Conservation (phyloP, 1,284 basidiomycete genomes). For the Phylloboletellus chloephorus region DNA sequence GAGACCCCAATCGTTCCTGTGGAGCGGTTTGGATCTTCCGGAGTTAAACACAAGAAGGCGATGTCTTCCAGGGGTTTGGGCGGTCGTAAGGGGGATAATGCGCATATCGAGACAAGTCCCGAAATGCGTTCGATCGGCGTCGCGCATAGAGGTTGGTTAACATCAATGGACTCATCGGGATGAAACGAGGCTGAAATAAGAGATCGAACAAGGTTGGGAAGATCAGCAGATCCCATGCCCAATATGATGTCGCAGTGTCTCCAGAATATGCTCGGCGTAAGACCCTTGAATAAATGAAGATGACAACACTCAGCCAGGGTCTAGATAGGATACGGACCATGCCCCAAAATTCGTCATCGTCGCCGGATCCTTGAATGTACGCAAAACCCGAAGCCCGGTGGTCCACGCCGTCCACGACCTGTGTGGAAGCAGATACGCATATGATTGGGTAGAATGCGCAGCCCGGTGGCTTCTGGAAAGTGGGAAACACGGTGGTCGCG, state of each 20-base stretch:
- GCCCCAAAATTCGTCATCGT: slow-evolving; percentile 86
- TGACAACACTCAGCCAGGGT: not conserved
- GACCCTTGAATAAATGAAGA: slow-evolving; percentile 41
- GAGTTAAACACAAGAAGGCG: slow-evolving; percentile 20
- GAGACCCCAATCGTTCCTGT: not conserved
- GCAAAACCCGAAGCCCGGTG: slow-evolving; percentile 59
- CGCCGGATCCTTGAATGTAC: slow-evolving; percentile 86
- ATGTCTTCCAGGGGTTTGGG: slow-evolving; percentile 2
- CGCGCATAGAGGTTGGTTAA: slow-evolving; percentile 1
- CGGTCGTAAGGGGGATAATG: slow-evolving; percentile 28
- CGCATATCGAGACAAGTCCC: slow-evolving; percentile 38
- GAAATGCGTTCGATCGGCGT: slow-evolving; percentile 34
- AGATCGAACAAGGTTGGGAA: slow-evolving; percentile 44
- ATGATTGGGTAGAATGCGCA: slow-evolving; percentile 57
- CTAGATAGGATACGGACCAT: slow-evolving; percentile 42
- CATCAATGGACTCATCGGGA: not conserved
- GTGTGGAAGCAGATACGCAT: slow-evolving; percentile 74
- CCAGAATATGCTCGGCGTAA: slow-evolving; percentile 77
- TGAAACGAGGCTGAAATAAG: slow-evolving; percentile 34
- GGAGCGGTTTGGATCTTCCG: not conserved
- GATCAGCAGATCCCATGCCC: slow-evolving; percentile 36
- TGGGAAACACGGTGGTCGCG: slow-evolving; percentile 42
- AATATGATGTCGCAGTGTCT: slow-evolving; percentile 48
- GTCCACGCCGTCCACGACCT: slow-evolving; percentile 51
- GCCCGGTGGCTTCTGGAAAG: slow-evolving; percentile 23